phyloP scores from a whole-genome alignment of 2,329 filamentous ascomycete species.

The Tolypocladium ovalisporum region DNA sequence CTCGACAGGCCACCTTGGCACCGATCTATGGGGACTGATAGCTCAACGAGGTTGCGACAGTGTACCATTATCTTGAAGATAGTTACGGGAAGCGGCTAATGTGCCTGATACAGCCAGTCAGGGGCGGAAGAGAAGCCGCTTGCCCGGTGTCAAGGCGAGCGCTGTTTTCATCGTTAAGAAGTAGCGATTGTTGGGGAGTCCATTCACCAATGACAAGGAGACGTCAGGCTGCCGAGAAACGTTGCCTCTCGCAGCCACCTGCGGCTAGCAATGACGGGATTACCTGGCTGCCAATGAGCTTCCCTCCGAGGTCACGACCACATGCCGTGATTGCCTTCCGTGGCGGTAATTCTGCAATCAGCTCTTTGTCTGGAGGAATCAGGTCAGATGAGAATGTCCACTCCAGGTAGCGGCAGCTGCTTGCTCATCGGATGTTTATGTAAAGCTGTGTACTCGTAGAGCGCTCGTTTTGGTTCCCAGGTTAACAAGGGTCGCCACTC shows the following conservation, averaged over 20 bases:
- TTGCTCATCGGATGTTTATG: neutral
- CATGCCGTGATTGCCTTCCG: neutral
- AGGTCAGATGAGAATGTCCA: no score
- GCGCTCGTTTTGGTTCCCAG: neutral
- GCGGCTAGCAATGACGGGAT: neutral
- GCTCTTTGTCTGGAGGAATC: no score
- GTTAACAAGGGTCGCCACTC: neutral
- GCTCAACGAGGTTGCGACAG: neutral
- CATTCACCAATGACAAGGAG: neutral
- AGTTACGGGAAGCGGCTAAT: neutral
- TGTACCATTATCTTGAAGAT: neutral
- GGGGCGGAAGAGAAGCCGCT: neutral
- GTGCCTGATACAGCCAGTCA: neutral
- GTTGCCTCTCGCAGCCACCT: neutral
- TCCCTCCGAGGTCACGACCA: neutral
- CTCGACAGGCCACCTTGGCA: neutral
- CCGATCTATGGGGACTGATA: neutral
- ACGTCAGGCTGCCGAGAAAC: neutral
- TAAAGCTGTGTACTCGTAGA: neutral
- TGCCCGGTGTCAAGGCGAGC: neutral
- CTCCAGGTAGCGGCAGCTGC: neutral
- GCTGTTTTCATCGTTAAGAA: no score
- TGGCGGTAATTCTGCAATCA: neutral
- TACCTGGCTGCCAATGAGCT: neutral
- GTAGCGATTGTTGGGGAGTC: no score